Base-by-base conservation (phyloP, 1,139 yeast genomes). In the Debaryomycetaceae sp. region DNA sequence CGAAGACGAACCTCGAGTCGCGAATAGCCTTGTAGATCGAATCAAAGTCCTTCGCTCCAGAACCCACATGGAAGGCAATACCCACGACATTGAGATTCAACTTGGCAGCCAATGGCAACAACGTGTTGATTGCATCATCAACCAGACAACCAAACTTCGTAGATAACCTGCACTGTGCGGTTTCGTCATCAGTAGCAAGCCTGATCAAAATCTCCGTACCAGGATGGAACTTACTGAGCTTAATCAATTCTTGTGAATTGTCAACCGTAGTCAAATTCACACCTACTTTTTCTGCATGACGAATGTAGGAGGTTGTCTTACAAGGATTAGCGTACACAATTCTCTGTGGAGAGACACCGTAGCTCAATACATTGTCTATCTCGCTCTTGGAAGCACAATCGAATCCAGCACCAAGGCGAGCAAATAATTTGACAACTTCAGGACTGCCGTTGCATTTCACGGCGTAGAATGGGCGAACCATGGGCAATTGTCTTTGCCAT, bases 271-370 rank as follows among this genome's bases (percentile, higher is more conserved):
- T 89, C 66, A 86, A 74, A 50, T 74, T 66, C 47, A 93, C 85
- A 13, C 74, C 70, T 30, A 63, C 59, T 22, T 68, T 60, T 22
- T 73, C 64, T 2, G 98, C 95, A 61, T 75, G 85, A 56, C 95
- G 78, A 50, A 93, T 71, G 56, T 83, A 88, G 34, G 96, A 86
- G 46, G 81, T 78, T 37, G 93, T 84, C 69, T 93, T 93, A 67
- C 97, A 88, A 22, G 99, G 97, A 59, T 93, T 90, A 31, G 98
- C 98, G 66, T 88, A 93, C 47, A 93, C 78, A 58, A 93, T 86
- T 56, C 88, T 75, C 14, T 73, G 65, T 9, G 95, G 78, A 48
- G 69, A 69, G 45, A 85, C 80, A 11, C 91, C 93, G 49, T 83
- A 62, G 31, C 68, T 60, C 53, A 88, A 71, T 45, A 89, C 78